phyloP scores from a whole-genome alignment of 2,329 filamentous ascomycete species.

The Paecilomyces dactylethromorphus region DNA sequence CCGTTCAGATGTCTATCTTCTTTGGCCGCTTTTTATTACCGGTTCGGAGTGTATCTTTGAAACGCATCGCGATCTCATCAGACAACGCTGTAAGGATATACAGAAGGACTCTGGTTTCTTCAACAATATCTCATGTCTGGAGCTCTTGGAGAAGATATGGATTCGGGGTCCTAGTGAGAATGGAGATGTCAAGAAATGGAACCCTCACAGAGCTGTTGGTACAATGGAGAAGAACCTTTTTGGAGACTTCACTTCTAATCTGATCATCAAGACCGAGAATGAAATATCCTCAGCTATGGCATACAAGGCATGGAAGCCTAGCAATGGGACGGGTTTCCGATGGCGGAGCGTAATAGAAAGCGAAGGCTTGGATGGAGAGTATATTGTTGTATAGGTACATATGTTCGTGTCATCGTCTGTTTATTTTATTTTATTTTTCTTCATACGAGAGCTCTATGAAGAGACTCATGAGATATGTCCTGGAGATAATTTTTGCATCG shows the following conservation, averaged over 20 bases:
- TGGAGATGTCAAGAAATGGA: neutral
- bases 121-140: conserved; percentile 82
- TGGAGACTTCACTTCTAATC: neutral
- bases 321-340: conserved; percentile 14
- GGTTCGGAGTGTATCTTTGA: conserved; percentile 84
- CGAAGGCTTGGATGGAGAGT: conserved; percentile 21
- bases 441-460: neutral
- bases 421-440: neutral
- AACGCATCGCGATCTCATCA: conserved; percentile 70
- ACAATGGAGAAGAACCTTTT: neutral
- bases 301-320: neutral
- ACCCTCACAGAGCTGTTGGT: conserved; percentile 2
- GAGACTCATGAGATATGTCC: neutral
- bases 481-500: neutral
- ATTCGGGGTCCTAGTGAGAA: conserved; percentile 28
- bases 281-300: neutral
- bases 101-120: conserved; percentile 85
- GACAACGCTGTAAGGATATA: conserved; percentile 75
- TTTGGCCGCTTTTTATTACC: conserved; percentile 89
- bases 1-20: conserved; percentile 76
- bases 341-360: conserved; percentile 23
- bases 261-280: neutral
- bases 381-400: conserved; percentile 22
- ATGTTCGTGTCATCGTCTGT: neutral
- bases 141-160: conserved; percentile 83